phyloP scores from a whole-genome alignment of 2,329 filamentous ascomycete species.

The Clonostachys rosea region DNA sequence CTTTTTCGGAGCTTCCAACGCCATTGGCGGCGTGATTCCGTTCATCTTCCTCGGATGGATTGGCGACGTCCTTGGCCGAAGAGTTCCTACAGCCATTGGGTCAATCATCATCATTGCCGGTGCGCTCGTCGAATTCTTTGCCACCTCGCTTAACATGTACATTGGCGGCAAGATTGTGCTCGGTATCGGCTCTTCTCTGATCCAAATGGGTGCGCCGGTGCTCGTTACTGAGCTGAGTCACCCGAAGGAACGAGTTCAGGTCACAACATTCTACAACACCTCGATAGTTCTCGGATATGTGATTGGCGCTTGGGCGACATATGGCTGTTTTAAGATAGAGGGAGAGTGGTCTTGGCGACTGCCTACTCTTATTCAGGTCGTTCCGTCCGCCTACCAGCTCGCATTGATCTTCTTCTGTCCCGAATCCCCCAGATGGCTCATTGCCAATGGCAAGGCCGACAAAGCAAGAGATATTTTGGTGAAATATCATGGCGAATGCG shows the following conservation, averaged over 20 bases:
- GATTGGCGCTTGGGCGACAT: constrained; percentile 29
- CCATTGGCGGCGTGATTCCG: constrained; percentile 31
- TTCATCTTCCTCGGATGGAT: constrained; percentile 28
- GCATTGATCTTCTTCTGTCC: constrained; percentile 44
- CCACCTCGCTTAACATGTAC: constrained; percentile 25
- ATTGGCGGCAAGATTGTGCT: constrained; percentile 30
- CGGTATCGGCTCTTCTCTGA: constrained; percentile 26
- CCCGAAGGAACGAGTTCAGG: constrained; percentile 30
- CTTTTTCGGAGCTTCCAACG: constrained; percentile 30
- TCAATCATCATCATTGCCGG: constrained; percentile 31
- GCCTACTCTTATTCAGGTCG: constrained; percentile 45
- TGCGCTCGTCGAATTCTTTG: constrained; percentile 26
- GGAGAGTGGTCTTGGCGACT: constrained; percentile 44
- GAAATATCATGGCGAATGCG: constrained; percentile 45
- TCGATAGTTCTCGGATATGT: constrained; percentile 32
- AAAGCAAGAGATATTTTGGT: constrained; percentile 45
- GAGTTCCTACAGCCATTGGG: constrained; percentile 24
- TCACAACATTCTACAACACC: constrained; percentile 31
- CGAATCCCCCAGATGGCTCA: constrained; percentile 55
- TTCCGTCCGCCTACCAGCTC: constrained; percentile 35
- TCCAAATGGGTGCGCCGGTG: constrained; percentile 34
- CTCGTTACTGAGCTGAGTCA: constrained; percentile 35
- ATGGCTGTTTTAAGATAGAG: constrained; percentile 17
- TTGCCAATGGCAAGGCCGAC: constrained; percentile 42
- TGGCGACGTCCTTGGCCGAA: constrained; percentile 24